Conservation (phyloP, 306 rosid genomes). For the Castanospermum australe region DNA sequence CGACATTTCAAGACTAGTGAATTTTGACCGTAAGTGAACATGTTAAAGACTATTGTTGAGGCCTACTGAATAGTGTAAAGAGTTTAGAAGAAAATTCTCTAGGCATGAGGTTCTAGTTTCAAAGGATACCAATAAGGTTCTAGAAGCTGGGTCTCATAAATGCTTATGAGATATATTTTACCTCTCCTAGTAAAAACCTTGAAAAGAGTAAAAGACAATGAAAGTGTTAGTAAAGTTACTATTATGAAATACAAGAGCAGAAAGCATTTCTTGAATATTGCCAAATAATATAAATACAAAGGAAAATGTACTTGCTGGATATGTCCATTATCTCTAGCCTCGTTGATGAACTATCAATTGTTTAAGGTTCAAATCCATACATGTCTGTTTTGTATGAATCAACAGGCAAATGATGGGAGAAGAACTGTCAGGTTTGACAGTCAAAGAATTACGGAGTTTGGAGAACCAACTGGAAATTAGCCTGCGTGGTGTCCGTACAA, state of each 20-base stretch:
- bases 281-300: background rate
- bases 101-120: background rate
- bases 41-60: too few species aligned
- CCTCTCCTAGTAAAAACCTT: background rate
- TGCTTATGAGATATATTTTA: background rate
- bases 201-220: background rate
- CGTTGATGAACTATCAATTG: background rate
- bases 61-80: too few species aligned
- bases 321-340: constrained; percentile 4
- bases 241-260: background rate
- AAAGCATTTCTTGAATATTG: background rate
- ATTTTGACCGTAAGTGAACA: background rate
- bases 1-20: background rate
- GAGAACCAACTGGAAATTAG: constrained; percentile 85
- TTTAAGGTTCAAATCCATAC: constrained; percentile 24
- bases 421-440: constrained; percentile 72
- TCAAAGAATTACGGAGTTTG: constrained; percentile 65
- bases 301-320: background rate
- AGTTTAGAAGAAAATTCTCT: background rate
- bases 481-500: constrained; percentile 73
- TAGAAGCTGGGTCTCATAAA: background rate
- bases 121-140: background rate
- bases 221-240: background rate
- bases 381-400: constrained; percentile 8
- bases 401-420: constrained; percentile 92